Evolutionary conservation across 768 basidiomycete species (phyloP).

Genomic region (Cystofilobasidium macerans): DNA sequence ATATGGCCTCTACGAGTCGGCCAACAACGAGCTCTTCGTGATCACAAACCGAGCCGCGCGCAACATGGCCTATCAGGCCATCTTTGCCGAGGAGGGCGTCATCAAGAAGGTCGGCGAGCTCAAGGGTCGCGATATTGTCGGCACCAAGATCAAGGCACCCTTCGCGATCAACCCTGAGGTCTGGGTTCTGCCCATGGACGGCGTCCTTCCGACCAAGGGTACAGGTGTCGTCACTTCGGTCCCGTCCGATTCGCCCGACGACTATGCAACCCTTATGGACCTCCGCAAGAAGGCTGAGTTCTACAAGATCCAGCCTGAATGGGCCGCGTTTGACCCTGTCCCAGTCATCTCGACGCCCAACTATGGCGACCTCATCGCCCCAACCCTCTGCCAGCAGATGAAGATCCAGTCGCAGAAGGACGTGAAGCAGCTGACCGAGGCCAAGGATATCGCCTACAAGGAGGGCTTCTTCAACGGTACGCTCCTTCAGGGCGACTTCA

Average conservation of each 20-base stretch:
- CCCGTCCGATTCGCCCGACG: conserved; percentile 96
- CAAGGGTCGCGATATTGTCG: conserved; percentile 66
- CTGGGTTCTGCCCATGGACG: conserved; percentile 98
- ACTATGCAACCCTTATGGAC: conserved; percentile 78
- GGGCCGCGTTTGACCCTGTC: conserved; percentile 73
- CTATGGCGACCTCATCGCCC: conserved; percentile 86
- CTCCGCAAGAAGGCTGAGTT: conserved; percentile 91
- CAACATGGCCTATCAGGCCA: conserved; percentile 46
- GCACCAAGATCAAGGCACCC: conserved; percentile 81
- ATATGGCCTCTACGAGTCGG: conserved; percentile 83
- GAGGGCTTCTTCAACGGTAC: conserved; percentile 93
- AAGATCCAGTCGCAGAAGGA: conserved; percentile 97
- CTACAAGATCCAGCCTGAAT: conserved; percentile 84
- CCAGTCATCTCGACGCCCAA: conserved; percentile 78
- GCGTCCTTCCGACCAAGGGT: conserved; percentile 91
- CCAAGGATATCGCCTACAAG: conserved; percentile 96
- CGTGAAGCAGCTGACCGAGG: conserved; percentile 80
- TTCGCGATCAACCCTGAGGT: conserved; percentile 71
- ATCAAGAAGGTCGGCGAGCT: conserved; percentile 64
- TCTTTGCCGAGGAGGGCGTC: conserved; percentile 56
- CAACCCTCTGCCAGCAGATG: conserved; percentile 67
- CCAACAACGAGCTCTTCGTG: conserved; percentile 64
- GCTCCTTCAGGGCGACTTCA: conserved; percentile 84
- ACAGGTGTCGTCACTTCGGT: conserved; percentile 98
- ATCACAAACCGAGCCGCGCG: conserved; percentile 63